Percentiles rank a stretch among this genome's conserved stretches.
Evolutionary conservation across 2,329 filamentous ascomycete genomes (phyloP).

Genomic region (Fonsecaea pugnacius): DNA sequence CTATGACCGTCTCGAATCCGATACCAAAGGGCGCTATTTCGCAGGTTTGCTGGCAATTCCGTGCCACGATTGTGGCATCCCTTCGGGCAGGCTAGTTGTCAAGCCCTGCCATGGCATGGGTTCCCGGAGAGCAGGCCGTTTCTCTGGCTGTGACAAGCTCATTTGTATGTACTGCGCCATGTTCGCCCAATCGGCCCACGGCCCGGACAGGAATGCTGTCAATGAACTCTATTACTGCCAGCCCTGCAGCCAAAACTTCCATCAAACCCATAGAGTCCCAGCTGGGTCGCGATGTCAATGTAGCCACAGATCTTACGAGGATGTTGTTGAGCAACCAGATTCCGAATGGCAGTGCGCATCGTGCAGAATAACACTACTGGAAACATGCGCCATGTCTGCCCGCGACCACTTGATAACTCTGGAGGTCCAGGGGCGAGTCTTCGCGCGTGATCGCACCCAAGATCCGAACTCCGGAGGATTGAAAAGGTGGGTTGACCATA

Average conservation of each 20-base stretch:
- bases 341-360: conserved; percentile 23
- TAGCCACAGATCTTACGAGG: neutral
- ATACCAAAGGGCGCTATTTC: conserved; percentile 23
- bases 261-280: neutral
- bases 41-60: conserved; percentile 10
- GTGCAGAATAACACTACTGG: conserved; percentile 3
- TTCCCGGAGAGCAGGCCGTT: conserved; percentile 6
- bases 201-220: conserved; percentile 1
- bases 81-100: conserved; percentile 12
- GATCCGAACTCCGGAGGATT: neutral
- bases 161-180: conserved; percentile 21
- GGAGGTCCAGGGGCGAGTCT: conserved; percentile 2
- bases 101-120: conserved; percentile 11
- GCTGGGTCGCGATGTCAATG: conserved; percentile 10
- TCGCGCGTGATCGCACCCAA: neutral
- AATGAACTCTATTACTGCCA: conserved; percentile 27
- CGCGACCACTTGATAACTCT: conserved; percentile 12
- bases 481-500: conserved; percentile 20
- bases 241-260: conserved; percentile 12
- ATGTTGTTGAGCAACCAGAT: conserved; percentile 12
- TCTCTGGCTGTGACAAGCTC: conserved; percentile 20
- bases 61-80: conserved; percentile 10
- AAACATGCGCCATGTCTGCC: conserved; percentile 9
- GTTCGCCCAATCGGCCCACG: conserved; percentile 8
- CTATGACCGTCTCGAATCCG: conserved; percentile 4